phyloP scores from a whole-genome alignment of 176 grass and related monocot genomes.

The Oryza nivara region DNA sequence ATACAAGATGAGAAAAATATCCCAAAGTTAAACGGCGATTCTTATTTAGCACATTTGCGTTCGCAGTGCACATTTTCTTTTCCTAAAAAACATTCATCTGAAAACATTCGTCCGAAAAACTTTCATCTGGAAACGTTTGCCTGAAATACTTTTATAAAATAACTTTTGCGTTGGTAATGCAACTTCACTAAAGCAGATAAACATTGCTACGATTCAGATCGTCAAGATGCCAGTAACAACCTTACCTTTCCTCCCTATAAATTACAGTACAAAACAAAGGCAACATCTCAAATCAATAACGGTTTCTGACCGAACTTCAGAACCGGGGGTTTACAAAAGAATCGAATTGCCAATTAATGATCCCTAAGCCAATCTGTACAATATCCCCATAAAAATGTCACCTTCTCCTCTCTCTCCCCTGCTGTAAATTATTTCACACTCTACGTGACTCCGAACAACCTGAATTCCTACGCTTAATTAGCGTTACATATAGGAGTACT shows the following conservation, averaged over 20 bases:
- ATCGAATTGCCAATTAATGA: conserved; percentile 53
- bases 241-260: neutral
- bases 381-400: conserved; percentile 40
- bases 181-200: no score
- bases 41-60: no score
- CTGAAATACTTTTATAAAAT: no score
- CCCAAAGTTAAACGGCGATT: no score
- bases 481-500: neutral
- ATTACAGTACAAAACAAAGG: neutral
- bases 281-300: conserved; percentile 6
- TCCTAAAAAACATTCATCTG: no score
- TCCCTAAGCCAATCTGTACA: conserved; percentile 62
- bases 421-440: conserved; percentile 38
- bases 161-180: no score
- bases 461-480: neutral
- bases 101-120: no score
- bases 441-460: conserved; percentile 5
- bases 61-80: no score
- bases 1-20: no score
- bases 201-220: no score
- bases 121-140: no score
- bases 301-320: conserved; percentile 33
- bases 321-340: conserved; percentile 44
- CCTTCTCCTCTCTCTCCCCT: neutral
- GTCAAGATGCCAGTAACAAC: no score